Evolutionary conservation across 768 basidiomycete species (phyloP).

Genomic region (Amanita exitialis): DNA sequence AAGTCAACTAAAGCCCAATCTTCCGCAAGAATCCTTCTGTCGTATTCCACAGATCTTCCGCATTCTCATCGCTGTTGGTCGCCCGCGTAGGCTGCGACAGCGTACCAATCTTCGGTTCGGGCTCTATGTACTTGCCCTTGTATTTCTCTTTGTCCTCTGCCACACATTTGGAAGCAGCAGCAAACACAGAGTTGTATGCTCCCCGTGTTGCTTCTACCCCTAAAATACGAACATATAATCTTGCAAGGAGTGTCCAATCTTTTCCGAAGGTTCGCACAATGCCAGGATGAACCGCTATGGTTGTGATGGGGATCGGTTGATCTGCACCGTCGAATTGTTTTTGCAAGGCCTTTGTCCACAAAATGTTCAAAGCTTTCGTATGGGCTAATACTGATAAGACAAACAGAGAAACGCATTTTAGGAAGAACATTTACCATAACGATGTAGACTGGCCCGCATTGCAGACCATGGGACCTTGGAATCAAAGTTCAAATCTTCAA

Average conservation of each 20-base stretch:
- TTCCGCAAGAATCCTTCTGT: conserved; percentile 22
- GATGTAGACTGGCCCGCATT: conserved; percentile 12
- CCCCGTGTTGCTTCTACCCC: conserved; percentile 18
- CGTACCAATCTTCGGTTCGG: conserved; percentile 17
- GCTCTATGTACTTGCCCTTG: conserved; percentile 24
- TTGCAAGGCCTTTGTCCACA: conserved; percentile 43
- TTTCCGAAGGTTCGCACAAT: conserved; percentile 19
- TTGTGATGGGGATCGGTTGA: conserved; percentile 20
- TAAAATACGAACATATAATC: conserved; percentile 7
- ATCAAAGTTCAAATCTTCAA: conserved; percentile 25
- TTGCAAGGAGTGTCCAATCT: conserved; percentile 7
- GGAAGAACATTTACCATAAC: conserved; percentile 20
- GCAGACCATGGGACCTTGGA: conserved; percentile 13
- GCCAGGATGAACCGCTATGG: conserved; percentile 33
- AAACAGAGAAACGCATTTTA: background rate
- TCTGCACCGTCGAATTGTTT: conserved; percentile 26
- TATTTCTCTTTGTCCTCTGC: conserved; percentile 20
- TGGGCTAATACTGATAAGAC: conserved; percentile 20
- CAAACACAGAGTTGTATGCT: conserved; percentile 26
- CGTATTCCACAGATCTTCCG: conserved; percentile 28
- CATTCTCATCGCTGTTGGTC: conserved; percentile 21
- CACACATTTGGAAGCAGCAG: conserved; percentile 27
- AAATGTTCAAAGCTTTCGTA: conserved; percentile 40
- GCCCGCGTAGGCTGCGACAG: conserved; percentile 17
- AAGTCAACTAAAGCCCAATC: conserved; percentile 12